Evolutionary conservation across 2,329 filamentous ascomycete genomes (phyloP).

Genomic region (Dendryphion nanum): DNA sequence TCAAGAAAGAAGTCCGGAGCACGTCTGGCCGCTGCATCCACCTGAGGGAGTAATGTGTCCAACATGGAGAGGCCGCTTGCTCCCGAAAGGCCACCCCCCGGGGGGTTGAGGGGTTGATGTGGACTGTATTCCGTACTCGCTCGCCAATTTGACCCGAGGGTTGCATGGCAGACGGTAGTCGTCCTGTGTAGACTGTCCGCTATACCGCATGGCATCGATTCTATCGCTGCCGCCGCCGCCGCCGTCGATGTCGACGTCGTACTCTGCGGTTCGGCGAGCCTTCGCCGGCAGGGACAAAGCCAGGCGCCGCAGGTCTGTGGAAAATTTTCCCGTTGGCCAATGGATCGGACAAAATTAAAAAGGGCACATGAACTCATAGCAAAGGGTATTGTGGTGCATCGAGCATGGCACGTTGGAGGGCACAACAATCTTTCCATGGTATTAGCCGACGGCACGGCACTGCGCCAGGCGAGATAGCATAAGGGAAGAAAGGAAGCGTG

Average conservation of each 20-base stretch:
- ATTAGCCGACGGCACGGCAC: constrained; percentile 35
- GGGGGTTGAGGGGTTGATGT: too few relatives aligned
- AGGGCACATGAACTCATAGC: constrained; percentile 3
- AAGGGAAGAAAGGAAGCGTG: background rate
- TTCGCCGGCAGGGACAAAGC: too few relatives aligned
- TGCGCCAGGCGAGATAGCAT: constrained; percentile 3
- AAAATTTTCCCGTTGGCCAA: constrained; percentile 21
- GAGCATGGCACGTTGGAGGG: constrained; percentile 16
- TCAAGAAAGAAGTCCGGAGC: constrained; percentile 9
- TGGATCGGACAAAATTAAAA: background rate
- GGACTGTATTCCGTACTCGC: too few relatives aligned
- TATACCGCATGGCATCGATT: constrained; percentile 17
- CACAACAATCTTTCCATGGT: constrained; percentile 21
- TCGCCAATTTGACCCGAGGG: too few relatives aligned
- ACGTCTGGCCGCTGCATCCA: constrained; percentile 16
- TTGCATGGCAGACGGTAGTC: too few relatives aligned
- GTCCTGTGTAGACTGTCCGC: too few relatives aligned
- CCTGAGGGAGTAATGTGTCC: constrained; percentile 28
- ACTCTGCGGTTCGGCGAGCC: constrained; percentile 8
- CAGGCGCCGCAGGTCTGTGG: constrained; percentile 4
- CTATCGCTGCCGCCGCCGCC: too few relatives aligned
- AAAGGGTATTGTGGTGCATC: constrained; percentile 11
- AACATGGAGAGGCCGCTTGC: constrained; percentile 13
- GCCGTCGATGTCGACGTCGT: constrained; percentile 3
- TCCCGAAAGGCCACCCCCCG: too few relatives aligned